Evolutionary conservation across 306 rosid genomes (phyloP).

Genomic region (Trifolium pratense): DNA sequence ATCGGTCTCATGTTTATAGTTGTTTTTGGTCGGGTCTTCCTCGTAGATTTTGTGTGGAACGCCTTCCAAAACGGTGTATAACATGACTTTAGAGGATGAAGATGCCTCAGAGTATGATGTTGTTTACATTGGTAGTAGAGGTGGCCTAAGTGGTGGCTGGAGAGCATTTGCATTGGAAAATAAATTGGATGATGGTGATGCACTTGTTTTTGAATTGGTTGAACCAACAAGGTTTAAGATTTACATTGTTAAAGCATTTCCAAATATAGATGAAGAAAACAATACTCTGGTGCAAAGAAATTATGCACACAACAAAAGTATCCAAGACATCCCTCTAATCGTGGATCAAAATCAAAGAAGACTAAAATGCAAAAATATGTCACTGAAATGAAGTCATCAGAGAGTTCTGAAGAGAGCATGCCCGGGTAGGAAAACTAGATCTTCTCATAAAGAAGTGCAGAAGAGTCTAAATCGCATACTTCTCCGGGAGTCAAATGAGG

Average conservation of each 20-base stretch:
- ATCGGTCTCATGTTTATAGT: constrained; percentile 86
- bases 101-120: constrained; percentile 58
- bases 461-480: no score
- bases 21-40: constrained; percentile 92
- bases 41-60: constrained; percentile 58
- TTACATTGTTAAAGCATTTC: constrained; percentile 57
- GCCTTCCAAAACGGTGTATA: constrained; percentile 56
- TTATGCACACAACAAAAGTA: not conserved
- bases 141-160: constrained; percentile 86
- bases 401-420: no score
- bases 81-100: constrained; percentile 72
- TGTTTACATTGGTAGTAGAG: constrained; percentile 59
- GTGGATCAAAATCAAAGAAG: constrained; percentile 25
- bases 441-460: no score
- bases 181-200: constrained; percentile 84
- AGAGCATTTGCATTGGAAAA: constrained; percentile 81
- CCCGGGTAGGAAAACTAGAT: no score
- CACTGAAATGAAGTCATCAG: constrained; percentile 27
- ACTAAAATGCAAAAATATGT: constrained; percentile 35
- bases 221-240: constrained; percentile 68
- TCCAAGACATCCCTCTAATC: not conserved
- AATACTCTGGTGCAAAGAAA: not conserved
- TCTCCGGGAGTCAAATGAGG: no score
- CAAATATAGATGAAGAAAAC: constrained; percentile 36
- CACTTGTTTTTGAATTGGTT: constrained; percentile 70